phyloP scores from a whole-genome alignment of 2,329 filamentous ascomycete genomes.

The Geosmithia putterillii region DNA sequence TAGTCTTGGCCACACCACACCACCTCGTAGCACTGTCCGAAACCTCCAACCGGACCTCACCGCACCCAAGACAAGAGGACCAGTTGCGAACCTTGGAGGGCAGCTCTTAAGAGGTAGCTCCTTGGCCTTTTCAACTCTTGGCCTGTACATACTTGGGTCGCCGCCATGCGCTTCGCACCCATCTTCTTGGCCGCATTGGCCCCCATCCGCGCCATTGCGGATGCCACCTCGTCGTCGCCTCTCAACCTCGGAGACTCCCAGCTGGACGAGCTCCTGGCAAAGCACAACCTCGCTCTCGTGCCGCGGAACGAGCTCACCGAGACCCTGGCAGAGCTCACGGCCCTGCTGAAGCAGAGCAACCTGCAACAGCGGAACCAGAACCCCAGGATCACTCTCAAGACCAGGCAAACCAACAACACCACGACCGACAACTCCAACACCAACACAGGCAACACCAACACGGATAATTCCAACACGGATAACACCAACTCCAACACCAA shows the following conservation, averaged over 20 bases:
- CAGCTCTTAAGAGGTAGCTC: too few species aligned
- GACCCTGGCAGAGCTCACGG: slow-evolving; percentile 26
- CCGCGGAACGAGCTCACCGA: slow-evolving; percentile 33
- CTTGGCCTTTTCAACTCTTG: too few species aligned
- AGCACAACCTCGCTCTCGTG: slow-evolving; percentile 29
- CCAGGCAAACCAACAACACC: not conserved
- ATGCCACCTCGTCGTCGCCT: not conserved
- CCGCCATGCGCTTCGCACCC: not conserved
- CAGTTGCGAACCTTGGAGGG: too few species aligned
- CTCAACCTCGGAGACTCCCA: slow-evolving; percentile 13
- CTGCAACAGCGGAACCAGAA: slow-evolving; percentile 5
- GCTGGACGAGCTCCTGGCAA: slow-evolving; percentile 26
- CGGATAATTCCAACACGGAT: not conserved
- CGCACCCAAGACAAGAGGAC: too few species aligned
- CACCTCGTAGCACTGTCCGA: too few species aligned
- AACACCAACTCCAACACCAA: not conserved
- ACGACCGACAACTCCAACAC: not conserved
- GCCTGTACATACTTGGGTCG: not conserved
- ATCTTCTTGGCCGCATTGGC: slow-evolving; percentile 1
- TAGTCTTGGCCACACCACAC: too few species aligned
- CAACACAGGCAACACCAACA: not conserved
- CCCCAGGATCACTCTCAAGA: not conserved
- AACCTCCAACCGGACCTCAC: too few species aligned
- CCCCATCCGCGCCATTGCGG: not conserved
- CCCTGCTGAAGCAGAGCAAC: slow-evolving; percentile 23